These are phyloP conservation scores for Gamsiella multidivaricata DNA, from an alignment of 192 early-diverging fungal genomes.

Conservation along the genomic window DNA sequence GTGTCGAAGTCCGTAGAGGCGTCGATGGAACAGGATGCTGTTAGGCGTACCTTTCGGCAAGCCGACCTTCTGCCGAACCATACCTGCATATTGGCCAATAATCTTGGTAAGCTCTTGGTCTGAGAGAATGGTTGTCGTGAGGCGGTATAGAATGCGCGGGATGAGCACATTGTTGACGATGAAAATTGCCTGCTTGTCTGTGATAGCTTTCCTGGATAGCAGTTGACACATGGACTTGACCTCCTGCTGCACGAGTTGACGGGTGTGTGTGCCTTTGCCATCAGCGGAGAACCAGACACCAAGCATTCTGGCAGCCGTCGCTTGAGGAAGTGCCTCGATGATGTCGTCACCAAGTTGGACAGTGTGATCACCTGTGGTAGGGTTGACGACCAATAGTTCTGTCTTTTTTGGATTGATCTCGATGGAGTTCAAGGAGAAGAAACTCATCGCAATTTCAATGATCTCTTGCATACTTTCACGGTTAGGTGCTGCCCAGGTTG, in stretches of 20 bases:
- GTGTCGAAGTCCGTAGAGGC: slow-evolving; percentile 20
- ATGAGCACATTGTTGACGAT: slow-evolving; percentile 40
- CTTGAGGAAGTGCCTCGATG: not conserved
- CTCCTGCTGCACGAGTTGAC: not conserved
- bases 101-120: not conserved
- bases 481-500: not conserved
- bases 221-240: not conserved
- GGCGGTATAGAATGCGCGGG: slow-evolving; percentile 20
- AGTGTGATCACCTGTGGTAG: not conserved
- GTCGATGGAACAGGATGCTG: slow-evolving; percentile 25
- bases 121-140: slow-evolving; percentile 3
- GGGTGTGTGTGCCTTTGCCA: not conserved
- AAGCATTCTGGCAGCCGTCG: not conserved
- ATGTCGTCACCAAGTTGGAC: not conserved
- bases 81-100: slow-evolving; percentile 1
- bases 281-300: slow-evolving; percentile 21
- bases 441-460: not conserved
- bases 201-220: not conserved
- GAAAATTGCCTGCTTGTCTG: slow-evolving; percentile 28
- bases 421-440: slow-evolving; percentile 16
- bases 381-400: slow-evolving; percentile 18
- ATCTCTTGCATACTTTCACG: not conserved
- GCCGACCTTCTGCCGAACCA: slow-evolving; percentile 1
- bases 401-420: slow-evolving; percentile 40
- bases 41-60: not conserved